phyloP scores from a whole-genome alignment of 352 stramenopile species.

The Globisporangium parvum region DNA sequence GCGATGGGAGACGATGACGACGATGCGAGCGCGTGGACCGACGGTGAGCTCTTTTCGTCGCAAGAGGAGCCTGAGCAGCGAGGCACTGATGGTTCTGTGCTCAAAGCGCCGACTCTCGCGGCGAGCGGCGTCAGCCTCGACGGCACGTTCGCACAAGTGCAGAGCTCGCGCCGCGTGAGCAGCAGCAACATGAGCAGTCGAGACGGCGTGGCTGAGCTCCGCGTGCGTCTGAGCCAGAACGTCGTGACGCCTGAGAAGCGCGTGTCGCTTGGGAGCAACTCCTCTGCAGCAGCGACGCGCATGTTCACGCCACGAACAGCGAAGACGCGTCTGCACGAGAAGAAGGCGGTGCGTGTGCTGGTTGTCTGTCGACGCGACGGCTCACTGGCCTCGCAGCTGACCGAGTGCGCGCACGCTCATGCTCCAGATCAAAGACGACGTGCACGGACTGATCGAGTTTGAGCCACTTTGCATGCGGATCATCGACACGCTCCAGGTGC shows the following conservation, averaged over 20 bases:
- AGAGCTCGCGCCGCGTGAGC: background rate
- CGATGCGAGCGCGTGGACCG: conserved; percentile 33
- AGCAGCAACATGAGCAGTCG: background rate
- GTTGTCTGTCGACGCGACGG: no score
- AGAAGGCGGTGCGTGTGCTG: conserved; percentile 34
- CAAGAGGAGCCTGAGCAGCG: conserved; percentile 29
- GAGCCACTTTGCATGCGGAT: conserved; percentile 79
- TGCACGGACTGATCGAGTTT: conserved; percentile 72
- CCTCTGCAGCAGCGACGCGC: background rate
- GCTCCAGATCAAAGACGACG: conserved; percentile 73
- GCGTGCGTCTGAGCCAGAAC: background rate
- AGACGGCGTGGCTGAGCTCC: background rate
- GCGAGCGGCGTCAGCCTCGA: no score
- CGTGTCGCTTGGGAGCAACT: background rate
- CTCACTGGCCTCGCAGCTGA: no score
- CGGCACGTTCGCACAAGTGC: no score
- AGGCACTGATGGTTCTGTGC: conserved; percentile 11
- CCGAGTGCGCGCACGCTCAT: no score
- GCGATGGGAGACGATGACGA: background rate
- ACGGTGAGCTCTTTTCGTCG: conserved; percentile 51
- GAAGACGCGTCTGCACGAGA: conserved; percentile 23
- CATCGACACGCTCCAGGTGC: conserved; percentile 76
- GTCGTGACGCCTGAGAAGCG: conserved; percentile 16
- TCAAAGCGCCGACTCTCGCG: background rate
- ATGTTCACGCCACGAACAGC: conserved; percentile 7